Evolutionary conservation across 805 yeast species (phyloP).

Genomic region (Kurtzmaniella fragi): DNA sequence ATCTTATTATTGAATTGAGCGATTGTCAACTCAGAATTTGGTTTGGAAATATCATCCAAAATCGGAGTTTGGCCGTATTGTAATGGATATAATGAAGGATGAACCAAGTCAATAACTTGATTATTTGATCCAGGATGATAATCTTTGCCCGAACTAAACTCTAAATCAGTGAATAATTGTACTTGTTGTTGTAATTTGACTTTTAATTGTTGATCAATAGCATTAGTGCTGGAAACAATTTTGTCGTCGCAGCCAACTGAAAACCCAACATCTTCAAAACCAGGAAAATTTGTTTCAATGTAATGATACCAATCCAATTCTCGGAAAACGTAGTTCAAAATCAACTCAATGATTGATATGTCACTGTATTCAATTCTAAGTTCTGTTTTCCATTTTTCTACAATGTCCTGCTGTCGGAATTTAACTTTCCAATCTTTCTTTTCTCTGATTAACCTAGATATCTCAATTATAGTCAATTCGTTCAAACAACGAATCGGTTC

Average conservation of each 20-base stretch:
- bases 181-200: conserved; percentile 8
- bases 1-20: conserved; percentile 8
- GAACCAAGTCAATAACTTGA: conserved; percentile 35
- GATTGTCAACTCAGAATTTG: conserved; percentile 5
- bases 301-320: conserved; percentile 12
- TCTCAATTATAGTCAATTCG: conserved; percentile 13
- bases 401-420: conserved; percentile 14
- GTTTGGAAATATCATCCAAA: not conserved
- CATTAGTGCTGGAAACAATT: conserved; percentile 13
- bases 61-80: conserved; percentile 26
- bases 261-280: conserved; percentile 8
- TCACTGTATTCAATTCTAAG: conserved; percentile 1
- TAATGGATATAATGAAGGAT: conserved; percentile 36
- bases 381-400: conserved; percentile 22
- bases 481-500: conserved; percentile 4
- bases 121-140: conserved; percentile 34
- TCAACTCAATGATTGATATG: conserved; percentile 6
- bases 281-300: conserved; percentile 5
- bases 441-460: conserved; percentile 13
- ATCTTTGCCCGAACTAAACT: conserved; percentile 16
- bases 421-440: conserved; percentile 25
- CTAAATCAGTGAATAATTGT: conserved; percentile 4
- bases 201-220: conserved; percentile 9
- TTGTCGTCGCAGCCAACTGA: conserved; percentile 15
- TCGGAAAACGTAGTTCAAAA: conserved; percentile 10